phyloP scores from a whole-genome alignment of 805 yeast genomes.

The Candida taoyuanica region DNA sequence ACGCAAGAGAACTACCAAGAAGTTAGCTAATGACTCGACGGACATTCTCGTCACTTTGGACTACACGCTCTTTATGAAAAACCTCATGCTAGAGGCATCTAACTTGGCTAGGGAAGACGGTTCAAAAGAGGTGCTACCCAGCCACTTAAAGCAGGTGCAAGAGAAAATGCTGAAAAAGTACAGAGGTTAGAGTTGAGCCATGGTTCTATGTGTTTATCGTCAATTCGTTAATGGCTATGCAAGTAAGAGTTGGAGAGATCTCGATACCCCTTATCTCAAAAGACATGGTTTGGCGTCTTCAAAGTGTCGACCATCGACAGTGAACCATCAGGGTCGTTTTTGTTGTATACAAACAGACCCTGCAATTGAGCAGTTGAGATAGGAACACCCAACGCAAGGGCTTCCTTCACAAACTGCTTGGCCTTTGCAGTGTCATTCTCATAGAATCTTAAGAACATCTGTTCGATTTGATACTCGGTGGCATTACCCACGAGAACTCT shows the following conservation, averaged over 20 bases:
- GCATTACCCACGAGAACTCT: slow-evolving; percentile 85
- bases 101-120: slow-evolving; percentile 36
- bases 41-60: slow-evolving; percentile 38
- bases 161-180: slow-evolving; percentile 30
- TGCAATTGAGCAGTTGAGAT: slow-evolving; percentile 93
- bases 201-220: slow-evolving; percentile 1
- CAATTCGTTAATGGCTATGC: neutral
- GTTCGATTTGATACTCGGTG: slow-evolving; percentile 67
- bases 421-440: slow-evolving; percentile 56
- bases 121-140: slow-evolving; percentile 38
- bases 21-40: slow-evolving; percentile 34
- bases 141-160: slow-evolving; percentile 37
- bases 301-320: slow-evolving; percentile 50
- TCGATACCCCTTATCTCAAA: no score
- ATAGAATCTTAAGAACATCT: slow-evolving; percentile 88
- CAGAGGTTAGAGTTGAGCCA: slow-evolving; percentile 28
- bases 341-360: slow-evolving; percentile 90
- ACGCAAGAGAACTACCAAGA: slow-evolving; percentile 20
- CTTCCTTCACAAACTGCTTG: slow-evolving; percentile 36
- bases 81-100: slow-evolving; percentile 36
- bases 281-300: slow-evolving; percentile 31
- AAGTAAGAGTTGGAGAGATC: no score
- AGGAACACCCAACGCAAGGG: slow-evolving; percentile 43
- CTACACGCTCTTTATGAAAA: slow-evolving; percentile 41
- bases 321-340: slow-evolving; percentile 75